These are phyloP conservation scores for Pythium guiyangense DNA, from an alignment of 352 stramenopile species.

Conservation along the genomic window DNA sequence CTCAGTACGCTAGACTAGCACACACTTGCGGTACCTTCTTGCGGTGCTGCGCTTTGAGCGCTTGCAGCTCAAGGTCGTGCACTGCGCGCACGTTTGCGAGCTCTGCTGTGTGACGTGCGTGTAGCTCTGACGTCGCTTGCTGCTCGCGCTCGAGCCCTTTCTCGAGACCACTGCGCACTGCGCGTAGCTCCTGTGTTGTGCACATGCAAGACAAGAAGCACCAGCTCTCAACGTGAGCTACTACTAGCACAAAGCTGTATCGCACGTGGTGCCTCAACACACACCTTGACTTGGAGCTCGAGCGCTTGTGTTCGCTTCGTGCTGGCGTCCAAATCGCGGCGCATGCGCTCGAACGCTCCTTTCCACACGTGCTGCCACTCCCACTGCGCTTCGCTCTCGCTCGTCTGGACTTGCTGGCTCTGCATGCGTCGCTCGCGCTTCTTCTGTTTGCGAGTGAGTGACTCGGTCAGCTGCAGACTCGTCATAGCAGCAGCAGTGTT, in stretches of 20 bases:
- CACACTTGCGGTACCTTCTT: conserved; percentile 26
- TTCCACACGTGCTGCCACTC: conserved; percentile 72
- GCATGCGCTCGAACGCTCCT: conserved; percentile 64
- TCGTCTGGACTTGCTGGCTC: conserved; percentile 53
- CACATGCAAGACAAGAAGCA: not conserved
- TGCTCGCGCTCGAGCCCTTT: conserved; percentile 35
- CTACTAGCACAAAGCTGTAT: not conserved
- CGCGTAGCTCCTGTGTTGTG: conserved; percentile 32
- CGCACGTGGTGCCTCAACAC: not conserved
- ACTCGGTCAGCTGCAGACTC: not conserved
- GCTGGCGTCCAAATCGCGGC: conserved; percentile 26
- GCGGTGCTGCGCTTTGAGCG: conserved; percentile 40
- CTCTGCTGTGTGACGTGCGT: conserved; percentile 33
- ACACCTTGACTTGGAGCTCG: conserved; percentile 41
- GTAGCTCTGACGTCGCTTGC: conserved; percentile 23
- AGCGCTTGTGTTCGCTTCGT: conserved; percentile 28
- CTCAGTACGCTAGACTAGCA: not conserved
- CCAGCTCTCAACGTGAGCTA: not conserved
- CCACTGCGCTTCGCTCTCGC: conserved; percentile 58
- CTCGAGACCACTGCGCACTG: conserved; percentile 31
- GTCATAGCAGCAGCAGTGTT: not conserved
- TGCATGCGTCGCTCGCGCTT: conserved; percentile 18
- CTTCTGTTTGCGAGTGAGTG: not conserved
- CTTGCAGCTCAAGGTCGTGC: conserved; percentile 43
- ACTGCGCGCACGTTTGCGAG: conserved; percentile 37